Percentiles rank a stretch among this genome's conserved stretches.
Conservation (phyloP, 306 rosid genomes). For the Carpinus fangiana region DNA sequence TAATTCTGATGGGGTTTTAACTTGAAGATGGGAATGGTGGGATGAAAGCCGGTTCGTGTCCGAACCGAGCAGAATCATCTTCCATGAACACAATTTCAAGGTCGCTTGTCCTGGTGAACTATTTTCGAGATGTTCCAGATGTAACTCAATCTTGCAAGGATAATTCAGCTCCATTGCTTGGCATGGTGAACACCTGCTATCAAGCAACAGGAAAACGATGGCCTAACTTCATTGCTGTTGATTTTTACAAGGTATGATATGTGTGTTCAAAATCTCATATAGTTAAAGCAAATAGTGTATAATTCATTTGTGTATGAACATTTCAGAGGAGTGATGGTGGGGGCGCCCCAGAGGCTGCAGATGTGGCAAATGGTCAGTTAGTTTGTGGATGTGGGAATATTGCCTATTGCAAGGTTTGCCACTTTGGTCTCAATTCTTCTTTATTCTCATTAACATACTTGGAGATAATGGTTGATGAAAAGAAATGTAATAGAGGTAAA, state of each 20-base stretch:
- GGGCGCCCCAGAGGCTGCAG: slow-evolving; percentile 65
- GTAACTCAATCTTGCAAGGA: slow-evolving; percentile 58
- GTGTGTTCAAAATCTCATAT: neutral
- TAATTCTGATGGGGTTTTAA: neutral
- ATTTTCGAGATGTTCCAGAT: slow-evolving; percentile 48
- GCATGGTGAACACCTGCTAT: slow-evolving; percentile 66
- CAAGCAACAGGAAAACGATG: slow-evolving; percentile 65
- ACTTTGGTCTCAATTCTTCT: neutral
- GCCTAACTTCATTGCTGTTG: slow-evolving; percentile 87
- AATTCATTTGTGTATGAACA: neutral
- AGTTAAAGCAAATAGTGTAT: neutral
- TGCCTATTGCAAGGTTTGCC: slow-evolving; percentile 60
- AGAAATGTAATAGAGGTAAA: neutral
- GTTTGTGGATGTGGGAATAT: slow-evolving; percentile 71
- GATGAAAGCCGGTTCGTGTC: slow-evolving; percentile 69
- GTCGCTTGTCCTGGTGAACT: slow-evolving; percentile 69
- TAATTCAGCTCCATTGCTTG: slow-evolving; percentile 66
- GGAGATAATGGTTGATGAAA: neutral
- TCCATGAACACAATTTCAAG: slow-evolving; percentile 55
- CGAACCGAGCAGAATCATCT: slow-evolving; percentile 63
- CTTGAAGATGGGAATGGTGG: slow-evolving; percentile 67
- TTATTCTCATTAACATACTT: neutral
- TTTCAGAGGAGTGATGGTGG: slow-evolving; percentile 81
- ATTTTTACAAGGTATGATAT: slow-evolving; percentile 65
- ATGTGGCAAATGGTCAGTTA: slow-evolving; percentile 62